Percentiles rank a stretch among this genome's conserved stretches.
phyloP scores from a whole-genome alignment of 2,329 filamentous ascomycete genomes.

The Grosmannia huntii region DNA sequence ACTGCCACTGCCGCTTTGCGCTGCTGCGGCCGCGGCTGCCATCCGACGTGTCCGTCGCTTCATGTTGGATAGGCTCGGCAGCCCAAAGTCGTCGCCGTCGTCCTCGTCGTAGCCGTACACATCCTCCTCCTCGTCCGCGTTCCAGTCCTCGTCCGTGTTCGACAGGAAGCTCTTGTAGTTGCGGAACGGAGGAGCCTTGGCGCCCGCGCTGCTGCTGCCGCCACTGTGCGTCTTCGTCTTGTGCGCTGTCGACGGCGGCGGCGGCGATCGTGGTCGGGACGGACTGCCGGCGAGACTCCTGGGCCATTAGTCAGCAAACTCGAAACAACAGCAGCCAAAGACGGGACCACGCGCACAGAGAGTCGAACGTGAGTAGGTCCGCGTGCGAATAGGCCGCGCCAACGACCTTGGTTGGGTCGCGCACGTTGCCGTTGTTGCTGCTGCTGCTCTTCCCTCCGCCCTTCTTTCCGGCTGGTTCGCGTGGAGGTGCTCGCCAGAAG shows the following conservation, averaged over 20 bases:
- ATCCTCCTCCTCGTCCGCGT: constrained; percentile 57
- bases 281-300: constrained; percentile 48
- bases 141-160: constrained; percentile 74
- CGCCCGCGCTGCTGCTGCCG: constrained; percentile 20
- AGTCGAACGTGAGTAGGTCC: constrained; percentile 81
- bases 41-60: constrained; percentile 53
- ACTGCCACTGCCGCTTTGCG: constrained; percentile 8
- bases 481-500: constrained; percentile 63
- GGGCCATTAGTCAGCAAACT: neutral
- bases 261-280: constrained; percentile 64
- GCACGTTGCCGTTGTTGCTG: neutral
- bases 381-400: constrained; percentile 95
- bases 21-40: constrained; percentile 25
- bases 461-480: constrained; percentile 39
- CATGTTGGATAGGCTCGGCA: constrained; percentile 87
- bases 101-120: constrained; percentile 69
- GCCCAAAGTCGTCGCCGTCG: constrained; percentile 82
- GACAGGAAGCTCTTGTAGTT: constrained; percentile 73
- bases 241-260: constrained; percentile 43
- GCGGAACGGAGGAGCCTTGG: constrained; percentile 49
- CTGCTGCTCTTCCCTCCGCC: constrained; percentile 21
- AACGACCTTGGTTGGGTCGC: constrained; percentile 63
- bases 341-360: constrained; percentile 37
- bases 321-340: neutral
- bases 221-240: constrained; percentile 38